Evolutionary conservation across 1,139 yeast genomes (phyloP).

Genomic region (Kodamaea derodonti): DNA sequence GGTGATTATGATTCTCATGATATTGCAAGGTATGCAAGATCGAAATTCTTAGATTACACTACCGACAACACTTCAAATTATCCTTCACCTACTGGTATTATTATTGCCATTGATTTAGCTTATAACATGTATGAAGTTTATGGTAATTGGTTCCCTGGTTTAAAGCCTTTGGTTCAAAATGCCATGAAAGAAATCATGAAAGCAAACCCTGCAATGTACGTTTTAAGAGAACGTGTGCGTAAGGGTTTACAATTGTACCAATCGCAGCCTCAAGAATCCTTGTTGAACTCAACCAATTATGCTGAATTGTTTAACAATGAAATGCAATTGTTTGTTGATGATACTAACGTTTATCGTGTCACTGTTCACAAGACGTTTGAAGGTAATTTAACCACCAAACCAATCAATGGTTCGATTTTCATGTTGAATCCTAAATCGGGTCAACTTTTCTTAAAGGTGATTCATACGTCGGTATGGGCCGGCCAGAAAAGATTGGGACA

Average conservation of each 20-base stretch:
- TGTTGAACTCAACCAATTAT: conserved; percentile 83
- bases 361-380: conserved; percentile 89
- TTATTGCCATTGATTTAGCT: conserved; percentile 89
- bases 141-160: conserved; percentile 97
- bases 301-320: conserved; percentile 86
- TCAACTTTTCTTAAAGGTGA: conserved; percentile 79
- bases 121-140: conserved; percentile 95
- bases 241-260: conserved; percentile 92
- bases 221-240: conserved; percentile 86
- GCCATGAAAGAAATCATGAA: conserved; percentile 95
- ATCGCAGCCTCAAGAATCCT: conserved; percentile 90
- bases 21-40: conserved; percentile 88
- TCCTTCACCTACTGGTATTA: conserved; percentile 91
- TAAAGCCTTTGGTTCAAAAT: conserved; percentile 83
- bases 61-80: conserved; percentile 80
- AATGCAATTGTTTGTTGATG: conserved; percentile 82
- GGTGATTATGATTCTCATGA: conserved; percentile 99
- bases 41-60: conserved; percentile 90
- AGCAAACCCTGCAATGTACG: conserved; percentile 90
- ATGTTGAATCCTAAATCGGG: conserved; percentile 89
- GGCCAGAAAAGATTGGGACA: conserved; percentile 95
- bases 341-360: conserved; percentile 91
- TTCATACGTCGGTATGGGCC: conserved; percentile 95
- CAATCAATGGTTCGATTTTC: conserved; percentile 90
- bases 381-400: conserved; percentile 89